Evolutionary conservation across 1,139 yeast species (phyloP).

Genomic region (Wickerhamomyces sp.): DNA sequence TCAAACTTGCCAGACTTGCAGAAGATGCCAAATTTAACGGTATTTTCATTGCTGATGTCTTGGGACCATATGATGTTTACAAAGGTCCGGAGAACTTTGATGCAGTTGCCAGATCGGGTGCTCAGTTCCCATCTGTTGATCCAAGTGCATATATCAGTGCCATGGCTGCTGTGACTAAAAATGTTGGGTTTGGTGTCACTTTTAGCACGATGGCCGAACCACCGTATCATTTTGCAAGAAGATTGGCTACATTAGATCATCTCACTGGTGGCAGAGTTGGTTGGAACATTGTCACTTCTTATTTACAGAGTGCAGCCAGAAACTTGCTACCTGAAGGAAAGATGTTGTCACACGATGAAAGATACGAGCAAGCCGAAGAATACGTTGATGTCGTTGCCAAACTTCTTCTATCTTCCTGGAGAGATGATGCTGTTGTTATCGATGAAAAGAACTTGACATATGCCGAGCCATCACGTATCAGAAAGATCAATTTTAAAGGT

Average conservation of each 20-base stretch:
- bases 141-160: conserved; percentile 37
- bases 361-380: conserved; percentile 36
- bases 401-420: conserved; percentile 36
- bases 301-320: conserved; percentile 36
- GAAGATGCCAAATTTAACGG: conserved; percentile 41
- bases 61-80: conserved; percentile 39
- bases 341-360: conserved; percentile 34
- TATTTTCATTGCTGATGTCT: conserved; percentile 40
- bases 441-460: conserved; percentile 29
- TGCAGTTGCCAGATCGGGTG: conserved; percentile 34
- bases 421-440: conserved; percentile 34
- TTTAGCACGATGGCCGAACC: conserved; percentile 37
- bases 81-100: conserved; percentile 33
- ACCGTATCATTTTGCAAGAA: conserved; percentile 35
- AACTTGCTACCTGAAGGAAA: conserved; percentile 31
- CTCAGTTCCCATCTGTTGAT: conserved; percentile 34
- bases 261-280: conserved; percentile 37
- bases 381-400: conserved; percentile 34
- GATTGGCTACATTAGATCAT: conserved; percentile 37
- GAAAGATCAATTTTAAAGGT: conserved; percentile 35
- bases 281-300: conserved; percentile 40
- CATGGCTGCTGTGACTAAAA: conserved; percentile 37
- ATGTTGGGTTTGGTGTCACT: conserved; percentile 35
- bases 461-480: conserved; percentile 32
- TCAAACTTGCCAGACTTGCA: conserved; percentile 34